A percentile compares a stretch with the other conserved stretches of the same genome.
phyloP scores from a whole-genome alignment of 208 protist species.

The Leishmania mexicana region DNA sequence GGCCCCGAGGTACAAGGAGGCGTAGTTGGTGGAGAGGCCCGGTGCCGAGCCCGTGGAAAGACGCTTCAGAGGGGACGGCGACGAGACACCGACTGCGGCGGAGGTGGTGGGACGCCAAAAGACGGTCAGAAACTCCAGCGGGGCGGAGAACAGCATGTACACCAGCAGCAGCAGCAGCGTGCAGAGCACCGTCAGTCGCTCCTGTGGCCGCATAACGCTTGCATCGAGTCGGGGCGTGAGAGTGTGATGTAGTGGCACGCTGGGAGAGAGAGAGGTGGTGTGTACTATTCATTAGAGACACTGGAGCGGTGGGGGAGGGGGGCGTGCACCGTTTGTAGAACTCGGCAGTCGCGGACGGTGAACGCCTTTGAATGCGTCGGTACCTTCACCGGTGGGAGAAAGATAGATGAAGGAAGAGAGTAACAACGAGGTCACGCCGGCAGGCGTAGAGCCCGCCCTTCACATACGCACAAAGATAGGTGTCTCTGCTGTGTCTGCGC shows the following conservation, averaged over 20 bases:
- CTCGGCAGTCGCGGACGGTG: not conserved
- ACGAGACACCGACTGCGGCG: not conserved
- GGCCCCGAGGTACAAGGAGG: slow-evolving; percentile 8
- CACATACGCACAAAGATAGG: not conserved
- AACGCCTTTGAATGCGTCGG: not conserved
- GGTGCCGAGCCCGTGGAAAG: not conserved
- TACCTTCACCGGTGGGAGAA: not conserved
- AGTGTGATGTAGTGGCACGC: not conserved
- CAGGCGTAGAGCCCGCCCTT: not conserved
- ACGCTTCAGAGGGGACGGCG: not conserved
- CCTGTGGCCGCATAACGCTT: slow-evolving; percentile 2
- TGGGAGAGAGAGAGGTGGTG: not conserved
- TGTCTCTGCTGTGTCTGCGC: not conserved
- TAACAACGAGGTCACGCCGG: not conserved
- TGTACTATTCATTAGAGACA: not conserved
- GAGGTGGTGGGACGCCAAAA: not conserved
- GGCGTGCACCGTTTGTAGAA: not conserved
- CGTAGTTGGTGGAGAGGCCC: slow-evolving; percentile 10
- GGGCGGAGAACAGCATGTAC: slow-evolving; percentile 7
- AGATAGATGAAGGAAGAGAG: not conserved
- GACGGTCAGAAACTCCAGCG: not conserved
- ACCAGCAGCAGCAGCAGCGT: slow-evolving; percentile 14
- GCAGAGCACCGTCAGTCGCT: slow-evolving; percentile 13
- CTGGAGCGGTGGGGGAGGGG: not conserved
- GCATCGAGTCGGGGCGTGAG: not conserved